These are phyloP conservation scores for Hymenoscyphus linearis DNA, from an alignment of 2,329 filamentous ascomycete genomes.

Conservation along the genomic window DNA sequence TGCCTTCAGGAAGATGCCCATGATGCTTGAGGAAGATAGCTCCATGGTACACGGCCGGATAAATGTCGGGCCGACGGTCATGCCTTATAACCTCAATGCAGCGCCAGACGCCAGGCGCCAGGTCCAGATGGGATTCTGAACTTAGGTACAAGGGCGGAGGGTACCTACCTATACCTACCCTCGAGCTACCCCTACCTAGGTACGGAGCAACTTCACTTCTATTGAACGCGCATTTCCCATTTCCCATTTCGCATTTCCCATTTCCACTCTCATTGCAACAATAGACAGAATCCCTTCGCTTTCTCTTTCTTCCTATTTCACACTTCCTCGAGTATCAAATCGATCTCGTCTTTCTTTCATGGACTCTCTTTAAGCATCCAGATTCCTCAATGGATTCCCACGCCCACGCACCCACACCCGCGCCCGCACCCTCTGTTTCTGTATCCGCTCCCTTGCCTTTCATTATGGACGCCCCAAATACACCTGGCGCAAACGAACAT, in stretches of 20 bases:
- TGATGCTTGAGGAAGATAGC: too few relatives aligned
- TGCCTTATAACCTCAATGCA: too few relatives aligned
- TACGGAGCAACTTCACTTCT: too few relatives aligned
- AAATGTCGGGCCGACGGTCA: too few relatives aligned
- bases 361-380: background rate
- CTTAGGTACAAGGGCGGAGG: too few relatives aligned
- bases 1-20: too few relatives aligned
- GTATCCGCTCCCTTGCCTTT: background rate
- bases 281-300: background rate
- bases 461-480: slow-evolving; percentile 7
- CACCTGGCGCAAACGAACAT: background rate
- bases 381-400: background rate
- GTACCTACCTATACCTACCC: too few relatives aligned
- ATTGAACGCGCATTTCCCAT: background rate
- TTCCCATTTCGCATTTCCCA: background rate
- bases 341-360: background rate
- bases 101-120: too few relatives aligned
- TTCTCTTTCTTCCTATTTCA: background rate
- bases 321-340: background rate
- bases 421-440: background rate
- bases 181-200: too few relatives aligned
- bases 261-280: background rate
- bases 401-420: too few relatives aligned
- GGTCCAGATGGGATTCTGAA: too few relatives aligned
- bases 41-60: too few relatives aligned